These are phyloP conservation scores for Akanthomyces uredinophilus DNA, from an alignment of 2,329 filamentous ascomycete species.

Conservation along the genomic window DNA sequence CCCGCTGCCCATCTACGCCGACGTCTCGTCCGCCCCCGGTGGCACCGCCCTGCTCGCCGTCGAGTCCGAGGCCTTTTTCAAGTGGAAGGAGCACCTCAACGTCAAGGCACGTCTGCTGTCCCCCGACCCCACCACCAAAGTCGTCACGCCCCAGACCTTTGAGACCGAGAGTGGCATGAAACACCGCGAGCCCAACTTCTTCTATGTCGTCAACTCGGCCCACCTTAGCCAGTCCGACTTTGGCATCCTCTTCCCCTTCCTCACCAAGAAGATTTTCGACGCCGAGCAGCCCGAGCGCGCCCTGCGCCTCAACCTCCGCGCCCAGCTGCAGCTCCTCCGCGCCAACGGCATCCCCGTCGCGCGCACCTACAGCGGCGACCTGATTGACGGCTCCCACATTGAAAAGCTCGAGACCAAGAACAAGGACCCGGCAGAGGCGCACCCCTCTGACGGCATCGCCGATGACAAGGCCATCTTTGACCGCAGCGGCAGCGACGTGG, in stretches of 20 bases:
- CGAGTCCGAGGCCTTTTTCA: conserved; percentile 71
- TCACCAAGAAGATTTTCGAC: conserved; percentile 54
- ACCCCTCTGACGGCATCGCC: conserved; percentile 33
- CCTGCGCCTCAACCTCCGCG: conserved; percentile 54
- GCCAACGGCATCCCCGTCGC: conserved; percentile 44
- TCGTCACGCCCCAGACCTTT: conserved; percentile 37
- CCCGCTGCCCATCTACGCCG: conserved; percentile 65
- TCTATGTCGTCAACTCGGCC: conserved; percentile 67
- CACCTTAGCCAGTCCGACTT: conserved; percentile 83
- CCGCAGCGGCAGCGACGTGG: conserved; percentile 31
- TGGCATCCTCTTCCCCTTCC: conserved; percentile 72
- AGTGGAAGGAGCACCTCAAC: conserved; percentile 69
- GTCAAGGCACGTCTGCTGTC: conserved; percentile 63
- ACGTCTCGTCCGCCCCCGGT: conserved; percentile 43
- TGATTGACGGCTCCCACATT: conserved; percentile 42
- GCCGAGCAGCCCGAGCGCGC: conserved; percentile 54
- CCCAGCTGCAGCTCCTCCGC: conserved; percentile 52
- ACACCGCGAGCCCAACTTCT: conserved; percentile 59
- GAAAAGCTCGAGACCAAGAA: conserved; percentile 30
- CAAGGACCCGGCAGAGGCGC: conserved; percentile 10
- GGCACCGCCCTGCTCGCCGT: conserved; percentile 62
- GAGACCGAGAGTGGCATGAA: conserved; percentile 38
- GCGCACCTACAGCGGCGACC: conserved; percentile 44
- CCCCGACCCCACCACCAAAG: conserved; percentile 41
- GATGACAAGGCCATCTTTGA: conserved; percentile 50